phyloP scores from a whole-genome alignment of 768 basidiomycete species.

The Saitozyma sp. region DNA sequence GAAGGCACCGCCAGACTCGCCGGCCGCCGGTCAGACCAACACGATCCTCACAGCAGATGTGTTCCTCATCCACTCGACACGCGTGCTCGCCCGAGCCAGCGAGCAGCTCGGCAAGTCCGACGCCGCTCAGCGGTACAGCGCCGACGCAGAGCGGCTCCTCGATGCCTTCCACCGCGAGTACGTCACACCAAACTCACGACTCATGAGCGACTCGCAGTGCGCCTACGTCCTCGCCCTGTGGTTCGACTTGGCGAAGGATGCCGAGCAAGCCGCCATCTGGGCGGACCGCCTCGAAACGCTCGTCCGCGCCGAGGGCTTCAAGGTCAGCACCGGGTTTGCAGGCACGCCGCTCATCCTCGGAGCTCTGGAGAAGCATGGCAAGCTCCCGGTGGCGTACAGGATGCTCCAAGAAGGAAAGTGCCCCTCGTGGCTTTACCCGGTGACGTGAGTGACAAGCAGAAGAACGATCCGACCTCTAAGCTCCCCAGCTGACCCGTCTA shows the following conservation, averaged over 20 bases:
- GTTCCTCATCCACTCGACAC: constrained; percentile 39
- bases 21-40: constrained; percentile 37
- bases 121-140: constrained; percentile 26
- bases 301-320: constrained; percentile 24
- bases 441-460: constrained; percentile 30
- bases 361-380: constrained; percentile 26
- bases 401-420: constrained; percentile 43
- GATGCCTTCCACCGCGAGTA: constrained; percentile 37
- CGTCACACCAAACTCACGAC: constrained; percentile 32
- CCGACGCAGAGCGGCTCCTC: constrained; percentile 17
- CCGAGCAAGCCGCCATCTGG: constrained; percentile 8
- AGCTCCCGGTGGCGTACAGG: constrained; percentile 39
- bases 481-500: constrained; percentile 3
- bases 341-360: constrained; percentile 46
- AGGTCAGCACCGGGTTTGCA: constrained; percentile 46
- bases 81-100: constrained; percentile 23
- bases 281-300: constrained; percentile 26
- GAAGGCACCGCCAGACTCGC: constrained; percentile 25
- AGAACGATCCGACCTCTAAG: constrained; percentile 6
- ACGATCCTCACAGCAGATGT: constrained; percentile 41
- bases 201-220: constrained; percentile 42
- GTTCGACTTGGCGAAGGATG: constrained; percentile 33
- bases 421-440: constrained; percentile 39
- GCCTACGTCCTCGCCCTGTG: constrained; percentile 38
- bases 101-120: constrained; percentile 21